Percentiles rank a stretch among this genome's conserved stretches.
phyloP scores from a whole-genome alignment of 225 moss, liverwort and hornwort genomes.

The Rhytidiadelphus loreus region DNA sequence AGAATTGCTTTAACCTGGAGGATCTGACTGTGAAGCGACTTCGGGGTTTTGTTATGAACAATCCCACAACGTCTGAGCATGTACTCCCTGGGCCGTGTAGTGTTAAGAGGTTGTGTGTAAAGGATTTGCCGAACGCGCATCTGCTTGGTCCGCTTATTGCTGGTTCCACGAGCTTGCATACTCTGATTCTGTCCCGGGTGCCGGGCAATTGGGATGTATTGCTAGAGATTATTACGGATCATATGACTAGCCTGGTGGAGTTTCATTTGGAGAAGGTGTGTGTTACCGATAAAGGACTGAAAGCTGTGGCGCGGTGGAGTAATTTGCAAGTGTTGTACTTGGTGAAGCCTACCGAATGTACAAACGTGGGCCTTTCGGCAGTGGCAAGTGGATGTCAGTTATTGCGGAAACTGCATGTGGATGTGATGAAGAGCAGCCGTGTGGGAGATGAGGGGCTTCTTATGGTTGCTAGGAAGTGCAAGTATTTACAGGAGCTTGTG shows the following conservation, averaged over 20 bases:
- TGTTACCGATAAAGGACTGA: conserved; percentile 68
- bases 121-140: conserved; percentile 84
- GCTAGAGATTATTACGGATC: conserved; percentile 87
- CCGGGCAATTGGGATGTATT: conserved; percentile 90
- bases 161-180: conserved; percentile 78
- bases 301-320: conserved; percentile 72
- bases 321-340: conserved; percentile 76
- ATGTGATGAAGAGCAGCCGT: conserved; percentile 85
- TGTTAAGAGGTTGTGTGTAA: conserved; percentile 71
- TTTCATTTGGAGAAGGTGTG: conserved; percentile 82
- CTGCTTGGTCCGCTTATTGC: conserved; percentile 88
- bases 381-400: conserved; percentile 78
- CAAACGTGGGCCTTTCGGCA: conserved; percentile 78
- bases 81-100: conserved; percentile 67
- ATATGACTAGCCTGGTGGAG: conserved; percentile 89
- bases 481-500: conserved; percentile 79
- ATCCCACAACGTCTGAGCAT: conserved; percentile 36
- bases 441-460: conserved; percentile 92
- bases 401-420: conserved; percentile 88
- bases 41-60: conserved; percentile 52
- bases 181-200: conserved; percentile 71
- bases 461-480: conserved; percentile 77
- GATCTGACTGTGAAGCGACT: conserved; percentile 90
- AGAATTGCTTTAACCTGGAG: conserved; percentile 73
- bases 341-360: conserved; percentile 82